A percentile compares a stretch with the other conserved stretches of the same genome.
These are phyloP conservation scores for Pyrus pyrifolia DNA, from an alignment of 306 rosid species.

Conservation along the genomic window DNA sequence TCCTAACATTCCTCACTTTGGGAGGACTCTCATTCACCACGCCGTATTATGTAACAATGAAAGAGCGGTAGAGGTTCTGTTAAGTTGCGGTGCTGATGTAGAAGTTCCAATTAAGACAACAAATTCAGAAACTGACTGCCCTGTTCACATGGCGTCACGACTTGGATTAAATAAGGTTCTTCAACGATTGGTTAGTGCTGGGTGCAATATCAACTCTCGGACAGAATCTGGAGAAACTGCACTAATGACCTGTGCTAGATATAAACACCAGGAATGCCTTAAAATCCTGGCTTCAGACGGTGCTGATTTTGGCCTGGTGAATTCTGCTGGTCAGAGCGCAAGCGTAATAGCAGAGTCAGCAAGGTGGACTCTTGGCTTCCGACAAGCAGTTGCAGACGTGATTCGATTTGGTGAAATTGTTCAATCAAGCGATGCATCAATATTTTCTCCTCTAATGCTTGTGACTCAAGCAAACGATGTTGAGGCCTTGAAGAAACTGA, in stretches of 20 bases:
- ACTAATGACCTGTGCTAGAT: slow-evolving; percentile 37
- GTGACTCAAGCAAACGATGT: slow-evolving; percentile 33
- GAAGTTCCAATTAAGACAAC: slow-evolving; percentile 29
- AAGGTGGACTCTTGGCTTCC: slow-evolving; percentile 37
- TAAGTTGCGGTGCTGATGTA: slow-evolving; percentile 26
- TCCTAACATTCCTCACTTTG: slow-evolving; percentile 36
- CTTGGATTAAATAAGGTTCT: slow-evolving; percentile 35
- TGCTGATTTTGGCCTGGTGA: slow-evolving; percentile 49
- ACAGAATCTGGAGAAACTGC: slow-evolving; percentile 46
- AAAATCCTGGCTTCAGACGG: slow-evolving; percentile 44
- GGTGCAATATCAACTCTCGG: slow-evolving; percentile 40
- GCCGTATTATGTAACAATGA: slow-evolving; percentile 50
- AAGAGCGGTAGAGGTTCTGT: slow-evolving; percentile 27
- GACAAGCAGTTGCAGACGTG: slow-evolving; percentile 23
- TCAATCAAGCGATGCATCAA: slow-evolving; percentile 32
- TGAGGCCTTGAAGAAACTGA: slow-evolving; percentile 40
- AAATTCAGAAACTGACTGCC: slow-evolving; percentile 22
- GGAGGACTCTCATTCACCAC: slow-evolving; percentile 62
- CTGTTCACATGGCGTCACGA: slow-evolving; percentile 43
- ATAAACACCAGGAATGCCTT: slow-evolving; percentile 38
- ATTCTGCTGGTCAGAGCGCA: slow-evolving; percentile 34
- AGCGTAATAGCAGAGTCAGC: slow-evolving; percentile 31
- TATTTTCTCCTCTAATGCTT: slow-evolving; percentile 37
- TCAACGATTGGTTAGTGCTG: slow-evolving; percentile 18
- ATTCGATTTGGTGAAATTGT: slow-evolving; percentile 27